Conservation (phyloP, 805 yeast species). For the Wickerhamiella kurtzmanii region DNA sequence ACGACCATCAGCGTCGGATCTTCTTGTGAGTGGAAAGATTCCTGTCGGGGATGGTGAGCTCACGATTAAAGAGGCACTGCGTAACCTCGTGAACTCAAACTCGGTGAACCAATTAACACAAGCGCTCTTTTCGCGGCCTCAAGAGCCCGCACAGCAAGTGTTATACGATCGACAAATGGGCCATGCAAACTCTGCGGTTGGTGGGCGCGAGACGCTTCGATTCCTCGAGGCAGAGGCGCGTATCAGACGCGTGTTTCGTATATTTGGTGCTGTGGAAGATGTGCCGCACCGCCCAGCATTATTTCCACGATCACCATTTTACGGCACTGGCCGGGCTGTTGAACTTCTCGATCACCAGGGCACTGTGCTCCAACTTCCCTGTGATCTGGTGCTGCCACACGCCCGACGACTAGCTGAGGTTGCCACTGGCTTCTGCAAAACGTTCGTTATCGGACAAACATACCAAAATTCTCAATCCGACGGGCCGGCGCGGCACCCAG, state of each 20-base stretch:
- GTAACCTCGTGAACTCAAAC: slow-evolving; percentile 73
- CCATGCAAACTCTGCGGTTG: slow-evolving; percentile 1
- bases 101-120: slow-evolving; percentile 90
- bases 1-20: slow-evolving; percentile 67
- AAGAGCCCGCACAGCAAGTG: slow-evolving; percentile 70
- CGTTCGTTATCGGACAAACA: slow-evolving; percentile 67
- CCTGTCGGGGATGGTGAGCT: slow-evolving; percentile 88
- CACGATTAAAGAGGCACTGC: slow-evolving; percentile 74
- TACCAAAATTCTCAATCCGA: slow-evolving; percentile 33
- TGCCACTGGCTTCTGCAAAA: slow-evolving; percentile 41
- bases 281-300: slow-evolving; percentile 42
- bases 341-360: slow-evolving; percentile 81
- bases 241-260: slow-evolving; percentile 48
- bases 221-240: slow-evolving; percentile 35
- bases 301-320: slow-evolving; percentile 72
- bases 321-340: slow-evolving; percentile 52
- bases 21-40: slow-evolving; percentile 67
- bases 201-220: slow-evolving; percentile 9
- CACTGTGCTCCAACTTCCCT: slow-evolving; percentile 74
- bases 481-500: slow-evolving; percentile 42
- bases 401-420: slow-evolving; percentile 69
- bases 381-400: slow-evolving; percentile 78
- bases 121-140: slow-evolving; percentile 72
- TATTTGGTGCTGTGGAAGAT: slow-evolving; percentile 81
- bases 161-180: slow-evolving; percentile 44